phyloP scores from a whole-genome alignment of 2,329 filamentous ascomycete genomes.

The Ascochyta koolunga region DNA sequence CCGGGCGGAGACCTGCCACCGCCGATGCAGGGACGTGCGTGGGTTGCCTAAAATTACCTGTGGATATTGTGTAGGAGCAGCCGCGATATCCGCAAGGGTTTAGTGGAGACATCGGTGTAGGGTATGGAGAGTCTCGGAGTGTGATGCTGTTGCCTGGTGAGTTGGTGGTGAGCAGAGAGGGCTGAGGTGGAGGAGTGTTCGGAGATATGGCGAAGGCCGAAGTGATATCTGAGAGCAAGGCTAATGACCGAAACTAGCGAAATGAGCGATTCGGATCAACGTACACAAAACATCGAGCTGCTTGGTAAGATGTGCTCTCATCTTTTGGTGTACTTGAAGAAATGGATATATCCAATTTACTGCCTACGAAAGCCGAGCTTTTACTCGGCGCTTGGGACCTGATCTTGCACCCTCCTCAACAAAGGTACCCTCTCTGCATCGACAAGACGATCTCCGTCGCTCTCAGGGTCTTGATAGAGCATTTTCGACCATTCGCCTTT shows the following conservation, averaged over 20 bases:
- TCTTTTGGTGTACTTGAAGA: neutral
- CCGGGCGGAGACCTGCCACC: constrained; percentile 1
- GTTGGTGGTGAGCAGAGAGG: neutral
- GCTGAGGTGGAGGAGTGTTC: neutral
- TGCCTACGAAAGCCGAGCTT: constrained; percentile 1
- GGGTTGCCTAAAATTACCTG: neutral
- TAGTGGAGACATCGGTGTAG: constrained; percentile 3
- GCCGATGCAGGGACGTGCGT: constrained; percentile 17
- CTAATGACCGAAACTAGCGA: neutral
- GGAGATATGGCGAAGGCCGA: constrained; percentile 10
- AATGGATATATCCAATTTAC: constrained; percentile 4
- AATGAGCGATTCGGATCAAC: neutral
- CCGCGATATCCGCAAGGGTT: constrained; percentile 6
- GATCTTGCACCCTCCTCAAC: constrained; percentile 52
- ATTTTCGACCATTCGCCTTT: constrained; percentile 58
- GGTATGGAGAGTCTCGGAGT: neutral
- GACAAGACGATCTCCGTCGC: constrained; percentile 38
- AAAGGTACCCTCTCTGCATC: constrained; percentile 56
- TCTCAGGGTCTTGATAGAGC: constrained; percentile 48
- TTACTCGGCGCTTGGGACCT: constrained; percentile 42
- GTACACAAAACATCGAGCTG: neutral
- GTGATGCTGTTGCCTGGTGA: constrained; percentile 1
- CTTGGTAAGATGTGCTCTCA: neutral
- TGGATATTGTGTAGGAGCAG: constrained; percentile 4
- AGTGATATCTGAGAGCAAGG: neutral